Conservation (phyloP, 257 asterid genomes). For the Asclepias syriaca region DNA sequence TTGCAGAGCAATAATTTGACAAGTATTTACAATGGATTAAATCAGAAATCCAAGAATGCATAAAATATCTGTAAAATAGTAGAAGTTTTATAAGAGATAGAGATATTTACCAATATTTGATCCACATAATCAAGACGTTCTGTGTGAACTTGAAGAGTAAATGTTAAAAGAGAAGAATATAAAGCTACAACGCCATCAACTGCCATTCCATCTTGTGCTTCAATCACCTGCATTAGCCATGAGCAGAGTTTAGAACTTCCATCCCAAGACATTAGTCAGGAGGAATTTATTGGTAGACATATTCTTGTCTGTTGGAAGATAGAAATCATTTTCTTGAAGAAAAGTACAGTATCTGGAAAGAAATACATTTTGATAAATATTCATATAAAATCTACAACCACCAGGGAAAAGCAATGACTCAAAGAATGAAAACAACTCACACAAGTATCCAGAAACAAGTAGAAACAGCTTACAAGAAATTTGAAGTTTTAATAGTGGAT, state of each 20-base stretch:
- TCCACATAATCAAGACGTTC: slow-evolving; percentile 96
- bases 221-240: slow-evolving; percentile 77
- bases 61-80: not conserved
- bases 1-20: not conserved
- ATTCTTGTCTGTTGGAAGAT: not conserved
- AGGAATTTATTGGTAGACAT: not conserved
- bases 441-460: not conserved
- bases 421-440: not conserved
- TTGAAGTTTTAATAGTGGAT: not conserved
- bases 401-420: not conserved
- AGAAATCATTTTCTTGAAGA: not conserved
- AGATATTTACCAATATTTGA: slow-evolving; percentile 70
- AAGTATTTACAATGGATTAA: not conserved
- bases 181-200: slow-evolving; percentile 80
- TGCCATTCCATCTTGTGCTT: slow-evolving; percentile 89
- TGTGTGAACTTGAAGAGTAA: slow-evolving; percentile 93
- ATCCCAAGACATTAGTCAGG: not conserved
- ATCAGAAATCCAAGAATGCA: not conserved
- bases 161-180: slow-evolving; percentile 87
- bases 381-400: not conserved
- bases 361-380: not conserved
- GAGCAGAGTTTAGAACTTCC: slow-evolving; percentile 1
- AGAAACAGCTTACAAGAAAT: not conserved
- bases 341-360: too few species aligned
- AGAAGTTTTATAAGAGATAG: not conserved